phyloP scores from a whole-genome alignment of 352 stramenopile genomes.

The Peronospora tabacina region DNA sequence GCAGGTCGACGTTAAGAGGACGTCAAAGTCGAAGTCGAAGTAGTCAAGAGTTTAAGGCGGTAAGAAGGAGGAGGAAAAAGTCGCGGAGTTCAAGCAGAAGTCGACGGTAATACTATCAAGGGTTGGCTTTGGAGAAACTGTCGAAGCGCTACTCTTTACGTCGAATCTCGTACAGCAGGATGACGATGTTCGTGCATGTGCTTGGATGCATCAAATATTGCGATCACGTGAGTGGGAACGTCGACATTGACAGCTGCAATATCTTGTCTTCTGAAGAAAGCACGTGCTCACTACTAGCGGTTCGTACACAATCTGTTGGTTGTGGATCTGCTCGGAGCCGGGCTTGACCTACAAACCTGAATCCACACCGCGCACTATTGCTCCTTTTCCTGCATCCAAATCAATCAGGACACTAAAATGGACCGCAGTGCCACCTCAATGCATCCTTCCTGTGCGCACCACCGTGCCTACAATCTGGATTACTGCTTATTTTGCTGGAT shows the following conservation, averaged over 20 bases:
- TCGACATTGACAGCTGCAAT: too few relatives aligned
- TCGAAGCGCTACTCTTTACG: too few relatives aligned
- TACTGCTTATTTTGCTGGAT: conserved; percentile 86
- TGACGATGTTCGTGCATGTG: too few relatives aligned
- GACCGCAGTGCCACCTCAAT: neutral
- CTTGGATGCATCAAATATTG: too few relatives aligned
- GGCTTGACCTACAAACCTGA: conserved; percentile 78
- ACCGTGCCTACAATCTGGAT: conserved; percentile 84
- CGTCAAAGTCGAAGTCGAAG: conserved; percentile 14
- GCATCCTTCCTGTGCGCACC: conserved; percentile 86
- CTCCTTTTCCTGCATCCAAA: conserved; percentile 86
- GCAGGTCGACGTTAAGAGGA: conserved; percentile 8
- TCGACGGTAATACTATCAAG: neutral
- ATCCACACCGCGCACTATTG: conserved; percentile 75
- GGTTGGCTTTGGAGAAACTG: too few relatives aligned
- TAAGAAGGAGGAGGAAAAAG: conserved; percentile 6
- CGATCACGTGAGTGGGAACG: too few relatives aligned
- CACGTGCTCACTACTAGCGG: too few relatives aligned
- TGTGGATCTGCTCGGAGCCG: conserved; percentile 75
- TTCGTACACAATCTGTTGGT: too few relatives aligned
- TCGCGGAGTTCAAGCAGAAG: conserved; percentile 10
- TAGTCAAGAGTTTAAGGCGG: neutral
- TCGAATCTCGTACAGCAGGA: too few relatives aligned
- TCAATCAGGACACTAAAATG: neutral
- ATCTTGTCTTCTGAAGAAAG: too few relatives aligned